A percentile compares a stretch with the other conserved stretches of the same genome.
These are phyloP conservation scores for Solanum piurae DNA, from an alignment of 257 asterid species.

Conservation along the genomic window DNA sequence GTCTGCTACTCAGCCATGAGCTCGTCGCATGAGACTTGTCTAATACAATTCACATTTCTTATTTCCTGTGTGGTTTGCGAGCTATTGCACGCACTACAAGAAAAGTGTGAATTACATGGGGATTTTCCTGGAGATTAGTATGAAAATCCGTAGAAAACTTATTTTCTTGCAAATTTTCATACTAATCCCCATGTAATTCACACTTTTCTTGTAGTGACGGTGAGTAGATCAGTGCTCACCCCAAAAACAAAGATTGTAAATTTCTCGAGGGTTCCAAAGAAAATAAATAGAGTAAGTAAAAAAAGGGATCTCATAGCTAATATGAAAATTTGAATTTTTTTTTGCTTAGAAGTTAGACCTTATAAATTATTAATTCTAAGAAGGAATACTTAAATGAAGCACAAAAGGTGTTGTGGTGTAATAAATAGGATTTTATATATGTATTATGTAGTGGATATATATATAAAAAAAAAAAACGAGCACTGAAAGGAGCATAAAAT, in stretches of 20 bases:
- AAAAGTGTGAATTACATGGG: no score
- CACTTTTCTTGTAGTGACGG: no score
- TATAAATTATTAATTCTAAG: not conserved
- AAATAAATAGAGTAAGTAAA: not conserved
- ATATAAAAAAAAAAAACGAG: no score
- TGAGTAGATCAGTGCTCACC: not conserved
- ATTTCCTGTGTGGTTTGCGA: rapidly evolving
- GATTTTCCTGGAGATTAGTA: no score
- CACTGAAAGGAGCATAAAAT: not conserved
- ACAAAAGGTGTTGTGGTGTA: not conserved
- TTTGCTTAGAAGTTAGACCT: not conserved
- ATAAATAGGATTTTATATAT: not conserved
- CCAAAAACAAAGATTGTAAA: no score
- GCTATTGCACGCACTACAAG: no score
- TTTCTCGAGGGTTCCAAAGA: not conserved
- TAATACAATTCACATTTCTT: no score
- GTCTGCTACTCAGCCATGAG: not conserved
- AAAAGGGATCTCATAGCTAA: not conserved
- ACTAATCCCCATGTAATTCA: no score
- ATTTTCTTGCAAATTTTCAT: no score
- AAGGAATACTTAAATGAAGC: not conserved
- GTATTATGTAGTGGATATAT: not conserved
- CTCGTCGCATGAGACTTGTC: no score
- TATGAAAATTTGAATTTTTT: not conserved
- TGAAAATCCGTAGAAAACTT: no score